phyloP scores from a whole-genome alignment of 2,329 filamentous ascomycete genomes.

The Fusarium piperis region DNA sequence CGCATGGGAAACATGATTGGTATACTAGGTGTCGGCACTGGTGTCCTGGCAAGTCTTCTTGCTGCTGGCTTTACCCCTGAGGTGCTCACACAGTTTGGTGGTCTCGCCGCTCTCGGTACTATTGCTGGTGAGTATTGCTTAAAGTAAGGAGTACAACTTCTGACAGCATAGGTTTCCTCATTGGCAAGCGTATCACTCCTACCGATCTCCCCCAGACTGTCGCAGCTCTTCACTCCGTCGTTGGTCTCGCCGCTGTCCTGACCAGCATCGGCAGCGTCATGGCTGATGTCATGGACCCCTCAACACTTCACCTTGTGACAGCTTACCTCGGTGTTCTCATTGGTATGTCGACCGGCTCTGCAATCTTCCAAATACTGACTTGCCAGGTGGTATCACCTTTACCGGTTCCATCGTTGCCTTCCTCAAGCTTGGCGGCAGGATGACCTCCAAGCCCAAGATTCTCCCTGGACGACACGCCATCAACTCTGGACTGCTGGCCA shows the following conservation, averaged over 20 bases:
- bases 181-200: slow-evolving; percentile 87
- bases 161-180: slow-evolving; percentile 67
- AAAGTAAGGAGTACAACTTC: slow-evolving; percentile 1
- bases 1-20: slow-evolving; percentile 87
- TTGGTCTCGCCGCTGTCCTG: slow-evolving; percentile 86
- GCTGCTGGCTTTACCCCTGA: slow-evolving; percentile 84
- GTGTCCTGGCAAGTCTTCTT: slow-evolving; percentile 82
- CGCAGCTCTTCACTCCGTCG: slow-evolving; percentile 87
- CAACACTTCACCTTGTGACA: slow-evolving; percentile 84
- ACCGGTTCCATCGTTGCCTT: slow-evolving; percentile 92
- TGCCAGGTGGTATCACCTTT: slow-evolving; percentile 79
- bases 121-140: slow-evolving; percentile 59
- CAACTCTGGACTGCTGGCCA: slow-evolving; percentile 78
- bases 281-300: slow-evolving; percentile 73
- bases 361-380: not conserved
- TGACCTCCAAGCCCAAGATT: slow-evolving; percentile 79
- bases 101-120: slow-evolving; percentile 76
- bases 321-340: slow-evolving; percentile 89
- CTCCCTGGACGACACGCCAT: slow-evolving; percentile 80
- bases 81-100: slow-evolving; percentile 82
- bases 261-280: slow-evolving; percentile 91
- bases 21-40: slow-evolving; percentile 84
- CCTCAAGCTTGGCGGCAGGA: slow-evolving; percentile 82
- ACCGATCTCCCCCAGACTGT: slow-evolving; percentile 91
- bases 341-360: slow-evolving; percentile 52